These are phyloP conservation scores for Calcarisporium arbuscula DNA, from an alignment of 2,329 filamentous ascomycete species.

Conservation along the genomic window DNA sequence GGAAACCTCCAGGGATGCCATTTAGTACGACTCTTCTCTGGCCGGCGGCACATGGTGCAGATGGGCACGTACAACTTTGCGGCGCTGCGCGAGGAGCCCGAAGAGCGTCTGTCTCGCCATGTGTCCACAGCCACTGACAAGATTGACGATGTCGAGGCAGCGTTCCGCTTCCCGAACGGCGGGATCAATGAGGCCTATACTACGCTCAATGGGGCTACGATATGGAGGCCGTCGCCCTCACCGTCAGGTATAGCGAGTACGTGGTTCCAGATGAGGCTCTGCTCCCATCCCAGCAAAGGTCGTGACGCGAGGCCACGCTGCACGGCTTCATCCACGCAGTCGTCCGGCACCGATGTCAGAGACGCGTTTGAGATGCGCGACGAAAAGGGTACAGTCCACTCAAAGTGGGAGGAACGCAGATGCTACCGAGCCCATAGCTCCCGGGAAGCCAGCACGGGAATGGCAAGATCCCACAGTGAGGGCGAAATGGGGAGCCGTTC, in stretches of 20 bases:
- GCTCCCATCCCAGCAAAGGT: no score
- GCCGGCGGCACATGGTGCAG: conserved; percentile 35
- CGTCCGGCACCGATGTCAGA: conserved; percentile 29
- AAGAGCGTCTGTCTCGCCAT: conserved; percentile 26
- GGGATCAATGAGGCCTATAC: conserved; percentile 24
- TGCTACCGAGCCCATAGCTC: conserved; percentile 28
- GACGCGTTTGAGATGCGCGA: conserved; percentile 28
- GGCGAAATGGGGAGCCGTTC: conserved; percentile 26
- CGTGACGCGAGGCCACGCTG: no score
- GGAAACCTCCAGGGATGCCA: conserved; percentile 29
- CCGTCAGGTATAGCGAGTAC: conserved; percentile 16
- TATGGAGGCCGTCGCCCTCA: conserved; percentile 10
- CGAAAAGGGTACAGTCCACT: conserved; percentile 13
- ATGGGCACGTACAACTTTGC: conserved; percentile 34
- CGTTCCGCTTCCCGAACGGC: conserved; percentile 34
- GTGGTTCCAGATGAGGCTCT: no score
- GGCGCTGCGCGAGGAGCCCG: conserved; percentile 31
- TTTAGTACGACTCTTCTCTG: conserved; percentile 35
- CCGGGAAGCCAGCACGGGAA: conserved; percentile 22
- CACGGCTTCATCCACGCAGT: no score
- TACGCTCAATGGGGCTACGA: conserved; percentile 17
- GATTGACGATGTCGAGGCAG: conserved; percentile 26
- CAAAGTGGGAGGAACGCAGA: no score
- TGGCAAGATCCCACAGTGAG: no score
- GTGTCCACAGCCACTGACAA: conserved; percentile 20